Base-by-base conservation (phyloP, 2,329 filamentous ascomycete genomes). In the Ophiostoma australiae region DNA sequence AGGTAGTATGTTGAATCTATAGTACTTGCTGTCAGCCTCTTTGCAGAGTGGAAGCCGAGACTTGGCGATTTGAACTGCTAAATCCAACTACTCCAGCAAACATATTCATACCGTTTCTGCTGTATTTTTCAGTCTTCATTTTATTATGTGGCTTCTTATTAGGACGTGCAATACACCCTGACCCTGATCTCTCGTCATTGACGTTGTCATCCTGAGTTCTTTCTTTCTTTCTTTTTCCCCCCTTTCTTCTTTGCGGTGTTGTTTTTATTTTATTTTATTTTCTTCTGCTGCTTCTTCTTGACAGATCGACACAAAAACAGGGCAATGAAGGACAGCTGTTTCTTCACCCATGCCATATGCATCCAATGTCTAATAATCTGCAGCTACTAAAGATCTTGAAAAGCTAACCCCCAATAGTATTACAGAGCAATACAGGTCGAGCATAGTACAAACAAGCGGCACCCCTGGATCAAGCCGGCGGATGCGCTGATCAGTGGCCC, bases 401-500 rank as follows among this genome's bases (percentile, higher is more conserved):
- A 48, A 48, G 44, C 13, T 1, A 20, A 48, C 17, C 44, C 15
- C n/a, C n/a, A n/a, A n/a, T n/a, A n/a, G n/a, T n/a, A n/a, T n/a
- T n/a, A n/a, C n/a, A n/a, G n/a, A n/a, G n/a, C n/a, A n/a, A n/a
- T n/a, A n/a, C n/a, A n/a, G n/a, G n/a, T n/a, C n/a, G n/a, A n/a
- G n/a, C n/a, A n/a, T n/a, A n/a, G n/a, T n/a, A 48, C 13, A 48
- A 48, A 20, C 13, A 48, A 48, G 11, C 37, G 44, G 17, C 44
- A 23, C 52, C 52, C 52, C 52, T 58, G 52, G 20, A 58, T 17
- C 7, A 58, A 65, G 33, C 2, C 61, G 31, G 61, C 61, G 31
- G 20, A 37, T 65, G 61, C 63, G 63, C 63, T 66, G 63, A 66
- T 66, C 63, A 39, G 63, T 39, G 63, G 61, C 31, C 8, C 35